Conservation (phyloP, 2,329 filamentous ascomycete genomes). For the Fusarium sp. region DNA sequence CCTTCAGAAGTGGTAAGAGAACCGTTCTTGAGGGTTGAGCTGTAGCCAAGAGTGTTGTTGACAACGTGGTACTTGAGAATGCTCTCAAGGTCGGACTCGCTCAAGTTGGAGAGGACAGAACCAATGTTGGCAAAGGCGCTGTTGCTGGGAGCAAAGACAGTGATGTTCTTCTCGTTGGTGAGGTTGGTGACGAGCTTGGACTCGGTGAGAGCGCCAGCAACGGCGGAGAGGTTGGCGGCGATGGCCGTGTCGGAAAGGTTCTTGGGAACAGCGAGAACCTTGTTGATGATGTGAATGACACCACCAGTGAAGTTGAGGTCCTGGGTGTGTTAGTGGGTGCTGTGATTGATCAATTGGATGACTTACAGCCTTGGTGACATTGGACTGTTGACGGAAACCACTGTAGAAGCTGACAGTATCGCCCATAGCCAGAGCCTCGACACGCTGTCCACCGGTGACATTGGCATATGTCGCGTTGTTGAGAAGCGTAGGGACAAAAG, state of each 20-base stretch:
- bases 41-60: conserved; percentile 56
- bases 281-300: conserved; percentile 61
- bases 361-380: conserved; percentile 47
- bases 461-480: conserved; percentile 54
- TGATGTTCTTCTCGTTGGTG: conserved; percentile 51
- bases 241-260: conserved; percentile 46
- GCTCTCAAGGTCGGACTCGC: conserved; percentile 54
- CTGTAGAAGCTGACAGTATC: conserved; percentile 58
- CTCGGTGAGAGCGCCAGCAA: conserved; percentile 40
- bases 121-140: conserved; percentile 66
- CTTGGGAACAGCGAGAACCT: conserved; percentile 51
- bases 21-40: conserved; percentile 40
- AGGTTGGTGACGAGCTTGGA: conserved; percentile 40
- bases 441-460: conserved; percentile 54
- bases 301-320: conserved; percentile 58
- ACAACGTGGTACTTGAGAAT: conserved; percentile 72
- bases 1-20: conserved; percentile 40
- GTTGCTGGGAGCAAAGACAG: conserved; percentile 71
- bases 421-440: conserved; percentile 54
- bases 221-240: conserved; percentile 34
- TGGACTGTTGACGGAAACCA: conserved; percentile 50
- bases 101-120: conserved; percentile 57
- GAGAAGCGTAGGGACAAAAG: conserved; percentile 56
- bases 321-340: conserved; percentile 1
- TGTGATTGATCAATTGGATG: too few species aligned